Conservation (phyloP, 192 early-diverging fungal genomes). For the Haplosporangium gracile region DNA sequence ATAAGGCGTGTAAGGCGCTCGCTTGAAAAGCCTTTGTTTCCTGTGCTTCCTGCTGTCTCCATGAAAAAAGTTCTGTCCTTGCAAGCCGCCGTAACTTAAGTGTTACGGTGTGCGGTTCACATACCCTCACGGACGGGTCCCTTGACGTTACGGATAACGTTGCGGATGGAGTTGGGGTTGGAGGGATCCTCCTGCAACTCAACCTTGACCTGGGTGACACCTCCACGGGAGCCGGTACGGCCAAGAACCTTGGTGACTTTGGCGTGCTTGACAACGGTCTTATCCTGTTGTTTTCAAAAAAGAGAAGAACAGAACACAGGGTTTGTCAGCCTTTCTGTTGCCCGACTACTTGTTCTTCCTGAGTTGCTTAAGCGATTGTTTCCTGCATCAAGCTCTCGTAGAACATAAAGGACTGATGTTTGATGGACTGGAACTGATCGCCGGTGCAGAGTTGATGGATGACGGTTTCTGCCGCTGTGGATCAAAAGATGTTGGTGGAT, state of each 20-base stretch:
- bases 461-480: background rate
- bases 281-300: slow-evolving; percentile 27
- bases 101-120: slow-evolving; percentile 9
- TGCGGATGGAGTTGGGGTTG: slow-evolving; percentile 70
- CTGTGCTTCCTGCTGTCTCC: too few species aligned
- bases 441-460: background rate
- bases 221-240: slow-evolving; percentile 99
- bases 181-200: slow-evolving; percentile 97
- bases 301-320: background rate
- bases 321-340: background rate
- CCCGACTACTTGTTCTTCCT: background rate
- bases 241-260: slow-evolving; percentile 97
- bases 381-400: background rate
- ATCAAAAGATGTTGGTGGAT: background rate
- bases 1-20: too few species aligned
- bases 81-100: too few species aligned
- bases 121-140: slow-evolving; percentile 94
- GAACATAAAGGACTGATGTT: background rate
- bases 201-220: slow-evolving; percentile 99
- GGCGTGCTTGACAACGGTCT: slow-evolving; percentile 86
- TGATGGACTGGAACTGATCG: slow-evolving; percentile 4
- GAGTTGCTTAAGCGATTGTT: background rate
- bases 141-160: slow-evolving; percentile 99
- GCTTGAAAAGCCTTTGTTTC: too few species aligned
- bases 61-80: too few species aligned